Conservation (phyloP, 2,329 filamentous ascomycete genomes). For the Canariomyces notabilis region DNA sequence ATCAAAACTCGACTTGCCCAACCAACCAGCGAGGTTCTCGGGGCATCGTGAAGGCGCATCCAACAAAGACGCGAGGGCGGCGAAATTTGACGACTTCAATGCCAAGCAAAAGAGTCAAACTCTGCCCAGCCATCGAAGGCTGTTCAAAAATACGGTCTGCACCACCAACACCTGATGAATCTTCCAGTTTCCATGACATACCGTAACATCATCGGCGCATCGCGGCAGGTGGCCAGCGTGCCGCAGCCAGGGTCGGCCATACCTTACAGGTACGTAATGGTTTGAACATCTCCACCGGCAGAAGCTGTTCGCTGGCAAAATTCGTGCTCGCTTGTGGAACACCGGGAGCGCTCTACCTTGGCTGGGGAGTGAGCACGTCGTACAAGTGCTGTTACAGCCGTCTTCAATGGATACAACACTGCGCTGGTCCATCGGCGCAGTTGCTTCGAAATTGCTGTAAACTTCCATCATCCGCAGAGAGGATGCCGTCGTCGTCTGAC, state of each 20-base stretch:
- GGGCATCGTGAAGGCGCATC: background rate
- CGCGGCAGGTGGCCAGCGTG: slow-evolving; percentile 10
- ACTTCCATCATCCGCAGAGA: background rate
- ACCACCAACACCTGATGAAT: too few relatives aligned
- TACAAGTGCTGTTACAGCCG: too few relatives aligned
- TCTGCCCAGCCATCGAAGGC: slow-evolving; percentile 2
- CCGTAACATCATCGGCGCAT: slow-evolving; percentile 25
- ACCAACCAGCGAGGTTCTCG: too few relatives aligned
- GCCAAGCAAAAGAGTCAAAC: background rate
- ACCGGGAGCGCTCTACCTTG: background rate
- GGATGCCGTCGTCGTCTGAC: slow-evolving; percentile 7
- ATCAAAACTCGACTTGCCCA: background rate
- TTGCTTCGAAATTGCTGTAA: background rate
- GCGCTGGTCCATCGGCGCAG: too few relatives aligned
- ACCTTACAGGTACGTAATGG: slow-evolving; percentile 20
- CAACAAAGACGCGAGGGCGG: slow-evolving; percentile 3
- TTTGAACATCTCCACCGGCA: slow-evolving; percentile 13
- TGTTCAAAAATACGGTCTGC: background rate
- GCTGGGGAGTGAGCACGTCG: background rate
- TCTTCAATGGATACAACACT: too few relatives aligned
- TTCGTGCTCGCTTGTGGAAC: background rate
- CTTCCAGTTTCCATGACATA: slow-evolving; percentile 27
- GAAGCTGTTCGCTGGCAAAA: background rate
- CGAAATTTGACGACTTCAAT: slow-evolving; percentile 9
- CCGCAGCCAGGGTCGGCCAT: background rate